A percentile compares a stretch with the other conserved stretches of the same genome.
Conservation (phyloP, 2,329 filamentous ascomycete genomes). For the Trichocomaceae sp. region DNA sequence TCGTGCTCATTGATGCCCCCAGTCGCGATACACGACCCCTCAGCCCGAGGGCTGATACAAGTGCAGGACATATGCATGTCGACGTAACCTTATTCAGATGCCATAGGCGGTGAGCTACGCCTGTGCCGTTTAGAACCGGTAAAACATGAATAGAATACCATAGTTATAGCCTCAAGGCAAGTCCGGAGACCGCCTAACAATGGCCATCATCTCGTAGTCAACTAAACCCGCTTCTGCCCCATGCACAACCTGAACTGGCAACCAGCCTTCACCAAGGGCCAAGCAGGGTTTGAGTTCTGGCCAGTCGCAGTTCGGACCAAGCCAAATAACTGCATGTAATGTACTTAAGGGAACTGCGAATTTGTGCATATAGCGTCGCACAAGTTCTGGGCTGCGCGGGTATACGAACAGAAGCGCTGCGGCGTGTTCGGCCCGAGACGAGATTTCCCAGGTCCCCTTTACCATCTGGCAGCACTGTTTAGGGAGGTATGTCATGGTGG, state of each 20-base stretch:
- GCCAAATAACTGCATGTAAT: neutral
- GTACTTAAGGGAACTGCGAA: neutral
- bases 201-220: constrained; percentile 4
- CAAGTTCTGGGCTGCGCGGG: neutral
- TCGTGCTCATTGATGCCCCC: no score
- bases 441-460: constrained; percentile 1
- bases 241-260: neutral
- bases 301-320: constrained; percentile 15
- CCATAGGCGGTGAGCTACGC: no score
- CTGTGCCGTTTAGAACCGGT: no score
- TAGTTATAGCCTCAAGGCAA: neutral
- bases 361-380: neutral
- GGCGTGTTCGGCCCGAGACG: neutral
- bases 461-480: constrained; percentile 1
- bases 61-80: no score
- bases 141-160: neutral
- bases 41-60: no score
- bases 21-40: no score
- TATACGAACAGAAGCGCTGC: constrained; percentile 4
- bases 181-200: neutral
- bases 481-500: neutral
- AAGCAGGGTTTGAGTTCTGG: constrained; percentile 17
- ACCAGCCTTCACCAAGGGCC: constrained; percentile 14
- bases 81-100: no score
- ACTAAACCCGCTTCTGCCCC: neutral